Evolutionary conservation across 148 eudicot genomes (phyloP), one percentile per base, ranked within the genome.

Genomic region (Rhododendron vialii): DNA sequence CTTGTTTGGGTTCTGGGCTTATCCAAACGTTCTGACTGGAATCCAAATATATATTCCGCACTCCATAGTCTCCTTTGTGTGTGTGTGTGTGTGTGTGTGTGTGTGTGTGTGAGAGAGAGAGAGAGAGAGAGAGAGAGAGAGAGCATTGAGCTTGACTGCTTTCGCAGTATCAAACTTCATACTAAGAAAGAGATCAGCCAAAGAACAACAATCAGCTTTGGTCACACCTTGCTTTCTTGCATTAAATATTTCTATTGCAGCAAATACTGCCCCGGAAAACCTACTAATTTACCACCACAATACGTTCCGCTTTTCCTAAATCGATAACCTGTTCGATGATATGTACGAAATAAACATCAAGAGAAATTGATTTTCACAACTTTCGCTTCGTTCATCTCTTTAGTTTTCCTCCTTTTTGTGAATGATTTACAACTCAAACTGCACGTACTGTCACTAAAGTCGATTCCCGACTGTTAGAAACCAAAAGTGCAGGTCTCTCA

Each of bases 401-500:
- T 80, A 12, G n/a, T 4, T 50, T 7, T 51, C 18, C 38, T 48
- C 24, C 22, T 51, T 51, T 11, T 28, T 48, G 20, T 2, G 3
- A 81, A 26, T 69, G 35, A 1, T 82, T 63, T 85, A 82, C 59
- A 38, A 78, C 43, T 92, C 86, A 94, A 78, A 93, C 87, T 35
- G 94, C 93, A 41, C 92, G 94, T n/a, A 92, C 87, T 15, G 95
- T 92, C 53, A 92, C 92, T 88, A 90, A 93, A 77, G 93, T 92
- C 2, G 91, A 90, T 86, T 96, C 98, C 78, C 88, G 92, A 88
- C 98, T 94, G 83, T 94, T 96, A 14, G 98, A 95, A 43, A 94
- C 93, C 88, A 94, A 73, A 89, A 96, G 85, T 2, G 94, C 90
- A 24, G 94, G 92, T 88, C 94, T 94, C 75, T 93, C 94, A 80